Conservation (phyloP, 1,284 basidiomycete species). For the Cryptococcus hybrid region DNA sequence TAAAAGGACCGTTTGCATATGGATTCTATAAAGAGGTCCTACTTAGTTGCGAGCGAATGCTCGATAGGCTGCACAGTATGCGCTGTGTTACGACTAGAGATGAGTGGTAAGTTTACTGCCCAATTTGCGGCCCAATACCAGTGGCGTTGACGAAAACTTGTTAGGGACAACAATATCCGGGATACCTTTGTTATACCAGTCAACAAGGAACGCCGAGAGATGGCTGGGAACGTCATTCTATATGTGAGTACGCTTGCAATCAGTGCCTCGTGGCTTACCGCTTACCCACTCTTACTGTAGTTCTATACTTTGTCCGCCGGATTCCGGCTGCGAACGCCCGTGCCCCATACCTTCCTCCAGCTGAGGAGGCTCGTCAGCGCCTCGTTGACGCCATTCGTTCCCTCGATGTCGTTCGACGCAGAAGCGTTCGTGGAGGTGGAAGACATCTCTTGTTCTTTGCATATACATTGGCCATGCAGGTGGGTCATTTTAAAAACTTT, state of each 20-base stretch:
- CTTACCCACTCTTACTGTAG: slow-evolving; percentile 13
- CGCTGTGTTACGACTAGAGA: slow-evolving; percentile 89
- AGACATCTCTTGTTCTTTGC: slow-evolving; percentile 88
- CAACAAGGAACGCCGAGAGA: slow-evolving; percentile 78
- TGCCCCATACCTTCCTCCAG: slow-evolving; percentile 96
- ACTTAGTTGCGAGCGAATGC: slow-evolving; percentile 79
- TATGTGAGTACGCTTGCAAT: slow-evolving; percentile 48
- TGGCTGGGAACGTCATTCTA: slow-evolving; percentile 86
- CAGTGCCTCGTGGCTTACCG: background rate
- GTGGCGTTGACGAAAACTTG: too few species aligned
- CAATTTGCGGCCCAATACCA: too few species aligned
- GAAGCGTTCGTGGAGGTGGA: slow-evolving; percentile 60
- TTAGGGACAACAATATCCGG: slow-evolving; percentile 54
- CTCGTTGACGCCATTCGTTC: slow-evolving; percentile 79
- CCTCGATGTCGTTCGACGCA: slow-evolving; percentile 71
- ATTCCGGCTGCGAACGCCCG: slow-evolving; percentile 81
- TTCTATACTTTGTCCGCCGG: slow-evolving; percentile 85
- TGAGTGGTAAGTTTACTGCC: slow-evolving; percentile 66
- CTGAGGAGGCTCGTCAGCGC: slow-evolving; percentile 72
- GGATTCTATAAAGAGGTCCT: slow-evolving; percentile 78
- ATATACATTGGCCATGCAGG: slow-evolving; percentile 83
- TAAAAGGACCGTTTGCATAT: slow-evolving; percentile 90
- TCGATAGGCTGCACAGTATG: slow-evolving; percentile 87
- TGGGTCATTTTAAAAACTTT: slow-evolving; percentile 11
- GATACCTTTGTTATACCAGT: slow-evolving; percentile 86